These are phyloP conservation scores for Ajuga reptans DNA, from an alignment of 305 asterid species.

Conservation along the genomic window DNA sequence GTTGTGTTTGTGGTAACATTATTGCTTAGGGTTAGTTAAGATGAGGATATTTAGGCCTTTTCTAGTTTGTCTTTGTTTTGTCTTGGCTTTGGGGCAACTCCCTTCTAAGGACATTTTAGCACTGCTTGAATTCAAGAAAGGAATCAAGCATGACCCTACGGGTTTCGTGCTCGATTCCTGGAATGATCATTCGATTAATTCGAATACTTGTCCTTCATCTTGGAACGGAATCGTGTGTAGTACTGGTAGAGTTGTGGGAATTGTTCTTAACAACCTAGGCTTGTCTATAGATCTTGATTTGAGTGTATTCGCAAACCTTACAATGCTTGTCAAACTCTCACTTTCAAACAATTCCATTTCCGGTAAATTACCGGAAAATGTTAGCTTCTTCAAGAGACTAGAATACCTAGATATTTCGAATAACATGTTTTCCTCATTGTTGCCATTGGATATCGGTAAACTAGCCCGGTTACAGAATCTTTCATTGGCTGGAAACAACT, in stretches of 20 bases:
- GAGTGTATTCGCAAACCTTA: constrained; percentile 59
- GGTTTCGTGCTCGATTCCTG: constrained; percentile 78
- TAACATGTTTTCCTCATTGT: constrained; percentile 48
- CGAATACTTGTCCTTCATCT: constrained; percentile 82
- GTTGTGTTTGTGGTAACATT: constrained; percentile 3
- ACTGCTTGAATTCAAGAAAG: constrained; percentile 78
- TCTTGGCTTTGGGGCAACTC: constrained; percentile 48
- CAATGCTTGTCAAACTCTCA: constrained; percentile 72
- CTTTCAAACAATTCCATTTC: constrained; percentile 69
- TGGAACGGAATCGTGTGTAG: constrained; percentile 92
- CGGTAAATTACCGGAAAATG: constrained; percentile 52
- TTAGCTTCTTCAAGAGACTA: constrained; percentile 47
- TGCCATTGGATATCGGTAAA: constrained; percentile 61
- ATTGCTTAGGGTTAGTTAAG: constrained; percentile 19
- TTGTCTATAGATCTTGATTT: constrained; percentile 61
- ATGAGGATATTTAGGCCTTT: constrained; percentile 52
- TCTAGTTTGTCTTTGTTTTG: constrained; percentile 32
- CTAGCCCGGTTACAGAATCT: constrained; percentile 53
- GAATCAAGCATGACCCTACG: constrained; percentile 71
- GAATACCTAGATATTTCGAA: constrained; percentile 62
- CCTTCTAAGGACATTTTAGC: constrained; percentile 68
- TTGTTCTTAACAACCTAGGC: constrained; percentile 71
- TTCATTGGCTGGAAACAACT: constrained; percentile 77
- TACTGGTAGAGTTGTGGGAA: constrained; percentile 68
- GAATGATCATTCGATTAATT: constrained; percentile 71